Evolutionary conservation across 768 basidiomycete genomes (phyloP).

Genomic region (Naganishia randhawae): DNA sequence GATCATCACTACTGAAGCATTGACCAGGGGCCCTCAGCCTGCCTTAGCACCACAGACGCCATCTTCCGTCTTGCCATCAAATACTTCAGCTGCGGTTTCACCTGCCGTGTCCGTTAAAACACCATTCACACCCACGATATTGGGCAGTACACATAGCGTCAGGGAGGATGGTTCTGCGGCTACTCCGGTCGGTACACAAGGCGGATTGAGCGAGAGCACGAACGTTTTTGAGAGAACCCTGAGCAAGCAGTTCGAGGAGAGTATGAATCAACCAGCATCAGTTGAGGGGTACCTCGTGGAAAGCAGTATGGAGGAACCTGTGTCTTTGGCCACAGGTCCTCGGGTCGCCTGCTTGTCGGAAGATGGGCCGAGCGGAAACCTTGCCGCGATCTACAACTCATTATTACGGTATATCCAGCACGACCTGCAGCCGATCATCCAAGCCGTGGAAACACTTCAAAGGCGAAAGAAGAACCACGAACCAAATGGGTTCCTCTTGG

Average conservation of each 20-base stretch:
- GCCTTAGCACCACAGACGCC: neutral
- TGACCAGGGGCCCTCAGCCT: neutral
- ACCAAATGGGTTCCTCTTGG: neutral
- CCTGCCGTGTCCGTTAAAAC: slow-evolving; percentile 4
- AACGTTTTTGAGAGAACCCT: slow-evolving; percentile 23
- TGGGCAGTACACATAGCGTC: slow-evolving; percentile 1
- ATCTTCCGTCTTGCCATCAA: neutral
- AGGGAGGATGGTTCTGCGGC: neutral
- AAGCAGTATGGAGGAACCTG: neutral
- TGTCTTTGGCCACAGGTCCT: neutral
- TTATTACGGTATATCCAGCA: slow-evolving; percentile 42
- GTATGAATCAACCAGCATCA: neutral
- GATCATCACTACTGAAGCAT: slow-evolving; percentile 1
- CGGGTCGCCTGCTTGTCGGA: neutral
- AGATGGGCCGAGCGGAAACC: slow-evolving; percentile 6
- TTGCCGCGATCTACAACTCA: slow-evolving; percentile 15
- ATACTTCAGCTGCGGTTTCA: neutral
- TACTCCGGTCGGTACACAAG: neutral
- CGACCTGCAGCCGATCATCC: slow-evolving; percentile 70
- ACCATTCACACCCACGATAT: slow-evolving; percentile 7
- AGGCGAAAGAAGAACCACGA: slow-evolving; percentile 46
- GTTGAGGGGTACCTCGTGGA: neutral
- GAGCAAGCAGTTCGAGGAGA: slow-evolving; percentile 29
- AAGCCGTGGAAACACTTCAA: slow-evolving; percentile 64
- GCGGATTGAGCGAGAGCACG: neutral